These are phyloP conservation scores for Leccinum broughii DNA, from an alignment of 768 basidiomycete species.

Conservation along the genomic window DNA sequence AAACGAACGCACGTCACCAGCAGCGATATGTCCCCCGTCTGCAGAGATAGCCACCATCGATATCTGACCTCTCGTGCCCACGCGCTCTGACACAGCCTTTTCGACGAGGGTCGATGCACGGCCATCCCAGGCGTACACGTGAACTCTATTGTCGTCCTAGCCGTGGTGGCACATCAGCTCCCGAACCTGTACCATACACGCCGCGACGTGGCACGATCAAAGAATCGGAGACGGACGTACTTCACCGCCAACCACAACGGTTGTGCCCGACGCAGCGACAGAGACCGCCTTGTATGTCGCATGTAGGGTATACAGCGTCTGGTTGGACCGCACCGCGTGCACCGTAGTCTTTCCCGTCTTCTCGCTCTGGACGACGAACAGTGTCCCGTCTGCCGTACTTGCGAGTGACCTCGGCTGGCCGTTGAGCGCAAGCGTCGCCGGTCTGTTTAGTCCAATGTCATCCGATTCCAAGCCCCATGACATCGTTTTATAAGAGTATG, in stretches of 20 bases:
- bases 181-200: background rate
- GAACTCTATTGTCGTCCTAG: constrained; percentile 72
- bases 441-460: constrained; percentile 37
- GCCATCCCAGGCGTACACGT: constrained; percentile 72
- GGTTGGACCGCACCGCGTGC: constrained; percentile 70
- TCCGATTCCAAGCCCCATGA: background rate
- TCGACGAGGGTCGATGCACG: constrained; percentile 51
- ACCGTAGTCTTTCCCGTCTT: constrained; percentile 41
- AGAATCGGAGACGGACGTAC: constrained; percentile 41
- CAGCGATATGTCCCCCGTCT: constrained; percentile 71
- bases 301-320: constrained; percentile 58
- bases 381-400: constrained; percentile 54
- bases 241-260: constrained; percentile 76
- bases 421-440: constrained; percentile 49
- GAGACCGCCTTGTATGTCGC: constrained; percentile 55
- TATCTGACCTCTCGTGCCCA: constrained; percentile 56
- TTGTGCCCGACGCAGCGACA: constrained; percentile 49
- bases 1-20: constrained; percentile 72
- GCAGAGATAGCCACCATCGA: constrained; percentile 79
- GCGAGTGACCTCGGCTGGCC: constrained; percentile 74
- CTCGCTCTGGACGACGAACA: constrained; percentile 58
- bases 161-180: background rate
- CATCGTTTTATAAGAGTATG: background rate
- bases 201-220: background rate
- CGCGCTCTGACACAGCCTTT: constrained; percentile 57